phyloP scores from a whole-genome alignment of 2,329 filamentous ascomycete species.

The Mycosphaerella sp. region DNA sequence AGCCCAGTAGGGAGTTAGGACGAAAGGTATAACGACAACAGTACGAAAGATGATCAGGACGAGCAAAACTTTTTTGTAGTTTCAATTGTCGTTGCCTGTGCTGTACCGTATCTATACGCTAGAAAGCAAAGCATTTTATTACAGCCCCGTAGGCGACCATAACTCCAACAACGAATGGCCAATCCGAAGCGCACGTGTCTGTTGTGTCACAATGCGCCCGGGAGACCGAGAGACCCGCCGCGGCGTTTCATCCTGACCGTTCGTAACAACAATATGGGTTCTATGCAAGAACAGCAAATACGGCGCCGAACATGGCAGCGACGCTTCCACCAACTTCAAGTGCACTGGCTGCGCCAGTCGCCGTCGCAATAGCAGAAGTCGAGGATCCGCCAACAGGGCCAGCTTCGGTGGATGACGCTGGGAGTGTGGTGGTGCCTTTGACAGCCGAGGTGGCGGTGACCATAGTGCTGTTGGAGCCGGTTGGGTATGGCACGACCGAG shows the following conservation, averaged over 20 bases:
- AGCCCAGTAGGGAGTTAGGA: not conserved
- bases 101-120: not conserved
- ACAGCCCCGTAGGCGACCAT: not conserved
- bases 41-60: not conserved
- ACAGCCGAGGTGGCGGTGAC: conserved; percentile 11
- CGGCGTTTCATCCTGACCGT: not conserved
- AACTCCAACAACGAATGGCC: not conserved
- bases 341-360: conserved; percentile 11
- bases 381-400: conserved; percentile 11
- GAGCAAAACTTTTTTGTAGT: not conserved
- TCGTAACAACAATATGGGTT: not conserved
- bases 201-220: not conserved
- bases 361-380: conserved; percentile 6
- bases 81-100: not conserved
- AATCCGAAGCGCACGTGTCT: not conserved
- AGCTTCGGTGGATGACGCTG: conserved; percentile 13
- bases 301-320: conserved; percentile 15
- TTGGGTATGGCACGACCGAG: conserved; percentile 18
- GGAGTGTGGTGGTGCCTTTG: conserved; percentile 11
- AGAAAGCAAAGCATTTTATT: not conserved
- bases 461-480: conserved; percentile 16
- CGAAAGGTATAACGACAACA: not conserved
- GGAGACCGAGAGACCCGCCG: not conserved
- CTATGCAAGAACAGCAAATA: conserved; percentile 21
- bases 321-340: conserved; percentile 14